Base-by-base conservation (phyloP, 2,329 filamentous ascomycete genomes). In the Hypoxylon sp. region DNA sequence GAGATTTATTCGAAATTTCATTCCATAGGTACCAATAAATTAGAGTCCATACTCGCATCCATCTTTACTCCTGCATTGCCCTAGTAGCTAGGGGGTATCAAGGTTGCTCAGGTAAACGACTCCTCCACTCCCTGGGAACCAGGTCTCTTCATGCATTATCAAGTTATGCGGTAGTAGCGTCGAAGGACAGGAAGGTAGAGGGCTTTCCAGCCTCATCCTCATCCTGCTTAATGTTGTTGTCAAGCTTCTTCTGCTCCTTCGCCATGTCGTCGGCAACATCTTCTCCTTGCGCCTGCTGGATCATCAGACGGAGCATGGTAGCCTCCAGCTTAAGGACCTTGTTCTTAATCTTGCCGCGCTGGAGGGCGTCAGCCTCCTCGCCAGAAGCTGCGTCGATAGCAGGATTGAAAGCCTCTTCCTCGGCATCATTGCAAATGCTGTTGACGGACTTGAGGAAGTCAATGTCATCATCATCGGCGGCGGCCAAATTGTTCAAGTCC, bases 301-400 rank as follows among this genome's bases (percentile, higher is more conserved):
- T 81, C 75, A 83, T 78, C 8, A 88, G 83, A 71, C 83, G 80
- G 31, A 88, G 76, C 33, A 87, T 79, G 57, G 84, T 84, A 29
- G 85, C 84, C 42, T 82, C 84, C 69, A 88, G 80, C 80, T 89
- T 88, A 58, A 88, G 78, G 14, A 88, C 84, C 80, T 88, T 88
- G 82, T 88, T 88, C 83, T 87, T 86, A 67, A 84, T 88, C 80
- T 88, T 88, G 74, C 85, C 85, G 59, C 82, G 80, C 82, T 84
- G 60, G 11, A 88, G 81, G 54, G 86, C 85, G 22, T 81, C 81
- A 2, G 82, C 84, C 42, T 79, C 81, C 51, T 78, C 81, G 9
- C 83, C 85, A 9, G 74, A 77, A 0, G 83, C 84, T 3, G 80
- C 83, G 10, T 81, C 83, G 61, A 88, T 84, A 11, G 86, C 86